Conservation (phyloP, 202 grass and related monocot species). For the Zoysia matrella region DNA sequence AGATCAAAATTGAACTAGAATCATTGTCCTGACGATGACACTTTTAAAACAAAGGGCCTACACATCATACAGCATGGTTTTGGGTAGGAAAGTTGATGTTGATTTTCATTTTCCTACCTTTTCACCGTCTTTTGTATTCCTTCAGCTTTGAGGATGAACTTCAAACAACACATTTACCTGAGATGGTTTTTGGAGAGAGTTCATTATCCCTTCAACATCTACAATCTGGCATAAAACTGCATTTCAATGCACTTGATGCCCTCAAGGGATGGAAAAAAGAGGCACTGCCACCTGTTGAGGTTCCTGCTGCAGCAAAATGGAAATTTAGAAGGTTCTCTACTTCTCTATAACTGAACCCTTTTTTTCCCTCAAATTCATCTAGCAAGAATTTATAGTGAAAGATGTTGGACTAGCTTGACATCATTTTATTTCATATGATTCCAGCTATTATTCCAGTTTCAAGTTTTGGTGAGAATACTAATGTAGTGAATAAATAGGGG, state of each 20-base stretch:
- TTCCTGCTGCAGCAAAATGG: constrained; percentile 95
- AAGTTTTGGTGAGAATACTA: constrained; percentile 3
- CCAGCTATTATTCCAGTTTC: background rate
- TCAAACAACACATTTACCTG: constrained; percentile 82
- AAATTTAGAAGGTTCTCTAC: constrained; percentile 84
- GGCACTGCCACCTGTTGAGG: constrained; percentile 83
- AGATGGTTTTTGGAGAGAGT: constrained; percentile 96
- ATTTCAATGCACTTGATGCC: constrained; percentile 91
- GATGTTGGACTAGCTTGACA: background rate
- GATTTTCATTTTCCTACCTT: background rate
- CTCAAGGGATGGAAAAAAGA: constrained; percentile 92
- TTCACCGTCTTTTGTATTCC: constrained; percentile 15
- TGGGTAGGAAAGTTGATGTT: background rate
- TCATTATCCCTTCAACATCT: constrained; percentile 69
- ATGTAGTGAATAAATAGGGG: background rate
- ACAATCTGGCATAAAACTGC: constrained; percentile 60
- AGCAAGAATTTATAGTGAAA: constrained; percentile 21
- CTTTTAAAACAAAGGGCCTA: too few relatives aligned
- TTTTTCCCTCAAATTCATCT: constrained; percentile 11
- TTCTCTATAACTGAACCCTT: constrained; percentile 33
- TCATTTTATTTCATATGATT: constrained; percentile 29
- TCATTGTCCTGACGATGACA: too few relatives aligned
- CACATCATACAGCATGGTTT: too few relatives aligned
- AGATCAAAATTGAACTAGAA: too few relatives aligned
- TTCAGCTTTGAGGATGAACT: constrained; percentile 83